Evolutionary conservation across 1,139 yeast genomes (phyloP), one percentile per base, ranked within the genome.

Genomic region (Yamadazyma siamensis): DNA sequence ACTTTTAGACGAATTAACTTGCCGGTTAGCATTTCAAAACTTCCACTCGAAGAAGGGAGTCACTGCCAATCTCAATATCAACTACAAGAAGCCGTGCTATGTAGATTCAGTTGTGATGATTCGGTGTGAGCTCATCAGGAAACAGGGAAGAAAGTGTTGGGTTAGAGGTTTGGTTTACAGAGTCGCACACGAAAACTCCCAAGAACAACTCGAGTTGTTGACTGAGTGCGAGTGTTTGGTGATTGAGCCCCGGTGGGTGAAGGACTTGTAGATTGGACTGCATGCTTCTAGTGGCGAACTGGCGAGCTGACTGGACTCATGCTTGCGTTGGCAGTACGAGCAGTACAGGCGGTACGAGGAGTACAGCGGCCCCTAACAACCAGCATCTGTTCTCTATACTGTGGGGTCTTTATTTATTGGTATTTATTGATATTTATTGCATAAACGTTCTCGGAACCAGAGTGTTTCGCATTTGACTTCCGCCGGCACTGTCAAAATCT

Each of bases 1-100:
- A 0, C 50, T 74, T 16, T 54, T 74, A 28, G 80, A 75, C 43
- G 80, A 75, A 42, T 57, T 67, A 29, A 70, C 77, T 4, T 75
- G 78, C 38, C 55, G 77, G 15, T 59, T 72, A 25, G 77, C 71
- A 2, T 67, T 74, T 44, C 71, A 72, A 28, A 64, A 71, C 40
- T 63, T 64, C 41, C 56, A 54, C 20, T 60, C 69, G 15, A 58
- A 55, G 32, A 60, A 58, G 37, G 73, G 69, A 0, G 73, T 68
- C 10, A 68, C 75, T 4, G 75, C 74, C 12, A 66, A 64, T 35
- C 60, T 68, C 46, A 67, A 66, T 38, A 57, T 68, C 32, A 61
- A 56, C 43, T 68, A 66, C 39, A 56, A 54, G 32, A 54, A 57
- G 31, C 75, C 74, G 3, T 59, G 70, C 19, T 53, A 35, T 28